Evolutionary conservation across 2,329 filamentous ascomycete genomes (phyloP), one percentile per base, ranked within the genome.

Genomic region (Scytalidium lignicola): DNA sequence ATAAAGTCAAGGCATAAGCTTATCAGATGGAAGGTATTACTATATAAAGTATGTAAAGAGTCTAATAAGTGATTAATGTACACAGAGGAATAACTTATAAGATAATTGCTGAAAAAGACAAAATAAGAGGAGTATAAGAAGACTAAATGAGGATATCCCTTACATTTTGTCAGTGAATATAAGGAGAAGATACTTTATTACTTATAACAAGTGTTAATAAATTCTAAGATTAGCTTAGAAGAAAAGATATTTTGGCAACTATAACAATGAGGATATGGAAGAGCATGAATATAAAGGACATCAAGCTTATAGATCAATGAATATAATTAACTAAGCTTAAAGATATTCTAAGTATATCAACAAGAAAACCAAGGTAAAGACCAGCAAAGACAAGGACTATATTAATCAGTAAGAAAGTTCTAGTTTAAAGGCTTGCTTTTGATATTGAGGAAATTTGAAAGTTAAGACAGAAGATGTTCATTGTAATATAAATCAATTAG

Each of bases 341-440:
- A 12, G 51, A 43, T 10, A 58, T 3, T 10, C 53, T 53, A 8
- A 58, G 39, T 3, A 58, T 17, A 32, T 55, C 53, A n/a, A 53
- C 55, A 3, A 55, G 41, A 43, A 52, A 55, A 48, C 47, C 51
- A 13, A 58, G 51, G 42, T 57, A 47, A 12, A 41, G 53, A 18
- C 55, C 53, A 7, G 41, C 21, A 37, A 58, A 53, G 6, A 57
- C 37, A 2, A 55, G 54, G 19, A 49, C 43, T 39, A 58, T 39
- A 37, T 58, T 57, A 28, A 54, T 51, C 17, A 57, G 17, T 10
- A 52, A 58, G 15, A 58, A 47, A 4, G 2, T 58, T 29, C 37
- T 51, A n/a, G 53, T 53, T 41, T 49, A 48, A 8, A 50, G 51
- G 19, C 46, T 1, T 19, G 46, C 32, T 3, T 48, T 39, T 1